Percentiles rank a stretch among this genome's conserved stretches.
Conservation (phyloP, 2,329 filamentous ascomycete species). For the Fusarium sp. region DNA sequence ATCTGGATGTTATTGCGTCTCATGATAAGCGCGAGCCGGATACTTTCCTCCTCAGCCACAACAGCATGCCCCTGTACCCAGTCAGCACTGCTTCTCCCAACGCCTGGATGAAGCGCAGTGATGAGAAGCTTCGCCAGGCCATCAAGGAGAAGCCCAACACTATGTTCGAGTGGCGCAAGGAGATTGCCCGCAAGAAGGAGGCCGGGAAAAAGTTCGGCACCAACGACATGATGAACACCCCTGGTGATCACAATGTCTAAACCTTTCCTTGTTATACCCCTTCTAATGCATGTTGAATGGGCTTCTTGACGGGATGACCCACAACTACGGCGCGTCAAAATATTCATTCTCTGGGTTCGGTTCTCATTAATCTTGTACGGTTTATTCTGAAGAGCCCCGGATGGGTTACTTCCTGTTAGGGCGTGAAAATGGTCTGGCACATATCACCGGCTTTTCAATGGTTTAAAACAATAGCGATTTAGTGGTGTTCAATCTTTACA, state of each 20-base stretch:
- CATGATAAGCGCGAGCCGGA: constrained; percentile 51
- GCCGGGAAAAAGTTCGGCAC: constrained; percentile 11
- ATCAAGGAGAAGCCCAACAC: constrained; percentile 56
- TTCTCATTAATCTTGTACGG: constrained; percentile 32
- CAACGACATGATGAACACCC: constrained; percentile 13
- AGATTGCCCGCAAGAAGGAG: constrained; percentile 36
- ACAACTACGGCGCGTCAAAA: constrained; percentile 44
- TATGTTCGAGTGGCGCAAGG: constrained; percentile 51
- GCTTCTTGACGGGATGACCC: constrained; percentile 15
- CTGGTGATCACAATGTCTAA: constrained; percentile 44
- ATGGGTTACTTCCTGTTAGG: constrained; percentile 5
- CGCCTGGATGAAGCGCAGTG: constrained; percentile 56
- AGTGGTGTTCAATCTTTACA: constrained; percentile 22
- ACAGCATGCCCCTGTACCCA: constrained; percentile 68
- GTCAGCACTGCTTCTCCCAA: constrained; percentile 56
- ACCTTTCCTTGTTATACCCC: constrained; percentile 9
- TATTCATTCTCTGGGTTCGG: constrained; percentile 25
- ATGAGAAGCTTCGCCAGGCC: constrained; percentile 52
- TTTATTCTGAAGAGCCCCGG: constrained; percentile 14
- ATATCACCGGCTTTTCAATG: constrained; percentile 21
- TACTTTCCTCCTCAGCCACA: constrained; percentile 48
- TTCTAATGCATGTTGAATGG: constrained; percentile 39
- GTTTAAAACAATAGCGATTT: constrained; percentile 30
- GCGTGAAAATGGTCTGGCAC: constrained; percentile 19
- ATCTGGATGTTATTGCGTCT: constrained; percentile 79